Percentiles rank a stretch among this genome's conserved stretches.
Evolutionary conservation across 768 basidiomycete genomes (phyloP).

Genomic region (Inosperma sp.): DNA sequence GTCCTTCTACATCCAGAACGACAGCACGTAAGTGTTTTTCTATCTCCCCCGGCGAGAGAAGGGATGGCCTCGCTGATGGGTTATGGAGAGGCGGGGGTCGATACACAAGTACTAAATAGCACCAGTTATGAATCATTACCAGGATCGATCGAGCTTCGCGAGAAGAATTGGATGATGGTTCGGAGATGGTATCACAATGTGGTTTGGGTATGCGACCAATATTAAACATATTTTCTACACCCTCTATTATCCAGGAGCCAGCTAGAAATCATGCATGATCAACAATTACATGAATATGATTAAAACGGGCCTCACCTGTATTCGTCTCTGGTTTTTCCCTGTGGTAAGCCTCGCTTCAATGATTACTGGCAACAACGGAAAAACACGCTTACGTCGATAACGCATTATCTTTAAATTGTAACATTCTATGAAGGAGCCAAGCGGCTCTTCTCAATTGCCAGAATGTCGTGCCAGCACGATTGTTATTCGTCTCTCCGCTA

Average conservation of each 20-base stretch:
- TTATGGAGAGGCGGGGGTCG: conserved; percentile 28
- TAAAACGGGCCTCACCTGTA: conserved; percentile 42
- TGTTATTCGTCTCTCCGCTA: conserved; percentile 34
- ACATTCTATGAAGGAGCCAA: conserved; percentile 67
- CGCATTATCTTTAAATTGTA: conserved; percentile 63
- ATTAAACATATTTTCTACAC: conserved; percentile 65
- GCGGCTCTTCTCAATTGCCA: conserved; percentile 88
- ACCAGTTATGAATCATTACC: conserved; percentile 72
- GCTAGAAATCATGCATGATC: conserved; percentile 12
- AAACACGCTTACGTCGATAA: conserved; percentile 49
- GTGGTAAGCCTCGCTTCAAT: neutral
- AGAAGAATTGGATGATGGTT: conserved; percentile 39
- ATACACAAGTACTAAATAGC: conserved; percentile 72
- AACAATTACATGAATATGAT: neutral
- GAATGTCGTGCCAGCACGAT: conserved; percentile 48
- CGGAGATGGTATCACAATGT: conserved; percentile 60
- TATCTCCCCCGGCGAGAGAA: conserved; percentile 38
- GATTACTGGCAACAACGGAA: neutral
- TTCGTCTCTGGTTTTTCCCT: conserved; percentile 54
- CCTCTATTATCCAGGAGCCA: conserved; percentile 64
- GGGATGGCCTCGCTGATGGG: conserved; percentile 25
- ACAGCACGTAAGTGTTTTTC: conserved; percentile 41
- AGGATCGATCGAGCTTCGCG: conserved; percentile 55
- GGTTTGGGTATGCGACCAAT: conserved; percentile 67
- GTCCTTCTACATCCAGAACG: conserved; percentile 53